Evolutionary conservation across 2,329 filamentous ascomycete species (phyloP).

Genomic region (Stemphylium beticola): DNA sequence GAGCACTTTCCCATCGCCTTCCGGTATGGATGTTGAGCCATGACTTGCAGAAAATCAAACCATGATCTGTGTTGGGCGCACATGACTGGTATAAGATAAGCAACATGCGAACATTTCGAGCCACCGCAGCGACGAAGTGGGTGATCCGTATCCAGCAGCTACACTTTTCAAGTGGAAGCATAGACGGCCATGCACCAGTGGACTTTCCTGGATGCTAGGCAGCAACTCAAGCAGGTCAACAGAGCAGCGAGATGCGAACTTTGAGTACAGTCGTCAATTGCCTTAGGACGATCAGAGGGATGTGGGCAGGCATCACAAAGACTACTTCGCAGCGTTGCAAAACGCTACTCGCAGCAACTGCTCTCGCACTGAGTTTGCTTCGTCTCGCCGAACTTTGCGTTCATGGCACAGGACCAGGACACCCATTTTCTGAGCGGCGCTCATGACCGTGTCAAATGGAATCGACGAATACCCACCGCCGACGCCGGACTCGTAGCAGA

Average conservation of each 20-base stretch:
- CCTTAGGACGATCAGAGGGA: constrained; percentile 16
- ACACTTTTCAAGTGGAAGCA: constrained; percentile 18
- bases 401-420: constrained; percentile 25
- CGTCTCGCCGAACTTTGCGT: constrained; percentile 24
- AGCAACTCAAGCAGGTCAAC: constrained; percentile 7
- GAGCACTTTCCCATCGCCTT: constrained; percentile 23
- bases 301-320: constrained; percentile 27
- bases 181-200: constrained; percentile 24
- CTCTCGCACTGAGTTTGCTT: constrained; percentile 13
- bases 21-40: constrained; percentile 35
- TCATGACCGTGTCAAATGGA: constrained; percentile 31
- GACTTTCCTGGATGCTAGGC: constrained; percentile 21
- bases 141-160: constrained; percentile 24
- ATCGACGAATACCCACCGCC: constrained; percentile 27
- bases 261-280: constrained; percentile 15
- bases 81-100: constrained; percentile 40
- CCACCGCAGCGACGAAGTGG: constrained; percentile 35
- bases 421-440: constrained; percentile 37
- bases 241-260: constrained; percentile 23
- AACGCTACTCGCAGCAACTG: constrained; percentile 15
- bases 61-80: constrained; percentile 39
- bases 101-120: constrained; percentile 41
- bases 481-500: constrained; percentile 31
- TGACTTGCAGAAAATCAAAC: constrained; percentile 37
- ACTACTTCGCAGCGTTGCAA: constrained; percentile 22